Evolutionary conservation across 2,329 filamentous ascomycete species (phyloP).

Genomic region (Sporothrix euskadiensis): DNA sequence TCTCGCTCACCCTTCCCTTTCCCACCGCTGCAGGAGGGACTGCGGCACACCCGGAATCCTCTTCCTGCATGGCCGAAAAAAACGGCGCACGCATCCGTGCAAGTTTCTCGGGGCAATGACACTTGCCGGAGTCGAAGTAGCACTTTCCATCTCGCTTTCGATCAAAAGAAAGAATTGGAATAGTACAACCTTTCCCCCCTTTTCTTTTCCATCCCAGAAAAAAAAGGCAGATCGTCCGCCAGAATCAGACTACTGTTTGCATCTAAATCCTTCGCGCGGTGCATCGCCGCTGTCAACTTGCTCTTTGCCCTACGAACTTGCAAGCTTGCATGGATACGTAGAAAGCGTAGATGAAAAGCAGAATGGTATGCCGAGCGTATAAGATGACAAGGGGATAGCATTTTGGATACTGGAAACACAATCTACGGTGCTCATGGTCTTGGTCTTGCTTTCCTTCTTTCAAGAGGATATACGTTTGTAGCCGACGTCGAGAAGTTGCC

Average conservation of each 20-base stretch:
- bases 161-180: neutral
- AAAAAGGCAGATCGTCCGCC: neutral
- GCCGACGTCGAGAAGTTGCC: no score
- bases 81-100: constrained; percentile 3
- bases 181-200: neutral
- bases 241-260: neutral
- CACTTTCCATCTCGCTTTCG: neutral
- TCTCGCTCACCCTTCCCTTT: neutral
- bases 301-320: neutral
- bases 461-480: no score
- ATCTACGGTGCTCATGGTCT: no score
- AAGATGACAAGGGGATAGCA: neutral
- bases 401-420: neutral
- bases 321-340: neutral
- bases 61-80: constrained; percentile 1
- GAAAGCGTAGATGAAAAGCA: neutral
- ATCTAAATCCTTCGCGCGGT: constrained; percentile 2
- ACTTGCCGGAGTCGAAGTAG: neutral
- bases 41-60: constrained; percentile 16
- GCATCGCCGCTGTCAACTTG: neutral
- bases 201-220: neutral
- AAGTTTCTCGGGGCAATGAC: neutral
- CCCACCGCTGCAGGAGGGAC: constrained; percentile 9
- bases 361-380: neutral
- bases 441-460: no score